A percentile compares a stretch with the other conserved stretches of the same genome.
Conservation (phyloP, 805 yeast species). For the Kodamaea sagamina region DNA sequence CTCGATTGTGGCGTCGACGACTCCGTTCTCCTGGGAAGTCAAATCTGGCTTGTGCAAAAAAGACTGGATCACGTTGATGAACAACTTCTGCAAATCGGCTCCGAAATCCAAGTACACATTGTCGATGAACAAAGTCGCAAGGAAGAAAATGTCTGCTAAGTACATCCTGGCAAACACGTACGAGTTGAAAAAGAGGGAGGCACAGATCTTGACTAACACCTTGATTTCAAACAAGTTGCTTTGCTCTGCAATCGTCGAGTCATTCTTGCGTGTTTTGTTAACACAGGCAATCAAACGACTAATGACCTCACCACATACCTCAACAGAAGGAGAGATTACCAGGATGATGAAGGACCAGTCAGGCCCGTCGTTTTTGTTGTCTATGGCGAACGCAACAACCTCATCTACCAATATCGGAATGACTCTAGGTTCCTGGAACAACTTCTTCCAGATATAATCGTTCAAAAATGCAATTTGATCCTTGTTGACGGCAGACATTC, state of each 20-base stretch:
- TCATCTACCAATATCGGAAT: conserved; percentile 67
- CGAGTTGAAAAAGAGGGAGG: conserved; percentile 71
- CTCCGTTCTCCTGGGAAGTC: conserved; percentile 35
- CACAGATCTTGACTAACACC: conserved; percentile 62
- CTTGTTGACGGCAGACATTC: conserved; percentile 52
- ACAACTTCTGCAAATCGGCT: conserved; percentile 56
- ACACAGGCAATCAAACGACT: conserved; percentile 57
- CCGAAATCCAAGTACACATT: conserved; percentile 58
- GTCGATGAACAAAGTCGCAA: conserved; percentile 63
- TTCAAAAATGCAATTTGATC: conserved; percentile 55
- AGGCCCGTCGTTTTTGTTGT: conserved; percentile 72
- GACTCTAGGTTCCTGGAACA: conserved; percentile 62
- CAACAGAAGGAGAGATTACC: conserved; percentile 73
- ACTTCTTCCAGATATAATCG: conserved; percentile 64
- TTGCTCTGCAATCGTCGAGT: conserved; percentile 41
- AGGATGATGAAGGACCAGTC: conserved; percentile 66
- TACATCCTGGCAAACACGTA: conserved; percentile 59
- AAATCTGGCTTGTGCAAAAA: conserved; percentile 58
- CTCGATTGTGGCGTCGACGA: conserved; percentile 50
- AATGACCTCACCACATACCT: conserved; percentile 66
- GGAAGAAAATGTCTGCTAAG: conserved; percentile 69
- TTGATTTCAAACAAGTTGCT: conserved; percentile 69
- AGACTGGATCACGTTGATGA: conserved; percentile 70
- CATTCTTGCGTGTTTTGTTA: conserved; percentile 47
- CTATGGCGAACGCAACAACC: conserved; percentile 70